Base-by-base conservation (phyloP, 331 rosid genomes). In the Pyrus hybrid region DNA sequence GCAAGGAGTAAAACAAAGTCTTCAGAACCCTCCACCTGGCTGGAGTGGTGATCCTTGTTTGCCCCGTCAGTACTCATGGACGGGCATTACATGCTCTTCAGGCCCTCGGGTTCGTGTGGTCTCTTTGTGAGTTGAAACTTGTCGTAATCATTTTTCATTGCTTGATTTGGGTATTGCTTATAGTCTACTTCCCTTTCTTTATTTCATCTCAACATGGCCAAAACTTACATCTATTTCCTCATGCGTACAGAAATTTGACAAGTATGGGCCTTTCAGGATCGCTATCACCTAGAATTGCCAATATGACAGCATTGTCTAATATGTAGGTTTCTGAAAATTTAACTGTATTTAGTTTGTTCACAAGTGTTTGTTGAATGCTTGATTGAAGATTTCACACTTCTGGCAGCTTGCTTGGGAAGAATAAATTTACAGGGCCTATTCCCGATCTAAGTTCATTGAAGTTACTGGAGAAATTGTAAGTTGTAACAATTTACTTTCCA, bases 41-140 rank as follows among this genome's bases (percentile, higher is more conserved):
- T 95, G 96, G 99, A 89, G 69, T 83, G 99, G 98, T 13, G 98
- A 95, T 85, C 99, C 99, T 53, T 92, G 99, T 73, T 22, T 83
- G 81, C 98, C 98, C 76, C 83, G n/a, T 22, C 78, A 78, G 66
- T 95, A 95, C 78, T 85, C 93, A n/a, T 92, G 98, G 99, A 93
- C 91, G 6, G 99, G 99, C 77, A 76, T 95, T 86, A 80, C 89
- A 28, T 95, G 99, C 79, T 89, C 97, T 2, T 76, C 58, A 32
- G 97, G 97, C 68, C 76, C 86, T 45, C 85, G 81, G 57, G 81
- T 83, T 78, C 96, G 99, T 45, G 89, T 92, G 54, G 72, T 87
- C 75, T 76, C 94, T 57, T 76, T 95, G 98, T 95, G 83, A 92
- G 99, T 80, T 71, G 78, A 32, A 68, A 66, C 23, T 77, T 64